Evolutionary conservation across 2,329 filamentous ascomycete species (phyloP).

Genomic region (Hymenoscyphus fraxineus): DNA sequence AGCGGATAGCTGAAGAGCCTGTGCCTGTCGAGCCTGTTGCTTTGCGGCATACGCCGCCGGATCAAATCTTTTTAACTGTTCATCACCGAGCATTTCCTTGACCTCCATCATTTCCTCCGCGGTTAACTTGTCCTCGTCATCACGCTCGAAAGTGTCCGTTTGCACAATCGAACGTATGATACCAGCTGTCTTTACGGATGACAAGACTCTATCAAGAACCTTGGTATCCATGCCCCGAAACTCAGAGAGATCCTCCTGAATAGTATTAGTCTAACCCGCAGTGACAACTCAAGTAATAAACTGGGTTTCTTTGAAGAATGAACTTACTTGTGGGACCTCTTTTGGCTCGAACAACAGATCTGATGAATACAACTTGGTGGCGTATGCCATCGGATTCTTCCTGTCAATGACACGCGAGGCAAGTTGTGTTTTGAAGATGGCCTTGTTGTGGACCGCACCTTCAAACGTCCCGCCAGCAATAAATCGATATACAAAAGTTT

Average conservation of each 20-base stretch:
- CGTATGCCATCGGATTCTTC: constrained; percentile 68
- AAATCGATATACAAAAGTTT: constrained; percentile 82
- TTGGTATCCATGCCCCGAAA: constrained; percentile 56
- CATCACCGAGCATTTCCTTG: constrained; percentile 40
- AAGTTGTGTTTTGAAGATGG: constrained; percentile 79
- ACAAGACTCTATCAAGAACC: constrained; percentile 60
- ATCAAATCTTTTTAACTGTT: constrained; percentile 28
- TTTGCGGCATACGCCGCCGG: constrained; percentile 19
- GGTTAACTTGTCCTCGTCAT: constrained; percentile 61
- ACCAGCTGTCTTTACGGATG: constrained; percentile 42
- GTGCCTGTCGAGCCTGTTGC: not conserved
- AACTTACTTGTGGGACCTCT: constrained; percentile 35
- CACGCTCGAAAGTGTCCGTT: constrained; percentile 69
- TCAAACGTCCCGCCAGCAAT: constrained; percentile 77
- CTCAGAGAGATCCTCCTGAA: constrained; percentile 47
- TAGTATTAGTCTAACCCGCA: not conserved
- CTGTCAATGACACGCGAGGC: constrained; percentile 78
- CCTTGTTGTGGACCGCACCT: constrained; percentile 65
- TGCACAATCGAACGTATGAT: constrained; percentile 56
- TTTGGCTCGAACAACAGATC: constrained; percentile 59
- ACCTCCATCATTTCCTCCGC: constrained; percentile 58
- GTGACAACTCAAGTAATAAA: not conserved
- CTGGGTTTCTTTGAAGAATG: not conserved
- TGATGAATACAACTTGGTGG: constrained; percentile 46
- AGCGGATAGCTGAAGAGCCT: not conserved